Evolutionary conservation across 2,329 filamentous ascomycete species (phyloP).

Genomic region (Dothistroma pini): DNA sequence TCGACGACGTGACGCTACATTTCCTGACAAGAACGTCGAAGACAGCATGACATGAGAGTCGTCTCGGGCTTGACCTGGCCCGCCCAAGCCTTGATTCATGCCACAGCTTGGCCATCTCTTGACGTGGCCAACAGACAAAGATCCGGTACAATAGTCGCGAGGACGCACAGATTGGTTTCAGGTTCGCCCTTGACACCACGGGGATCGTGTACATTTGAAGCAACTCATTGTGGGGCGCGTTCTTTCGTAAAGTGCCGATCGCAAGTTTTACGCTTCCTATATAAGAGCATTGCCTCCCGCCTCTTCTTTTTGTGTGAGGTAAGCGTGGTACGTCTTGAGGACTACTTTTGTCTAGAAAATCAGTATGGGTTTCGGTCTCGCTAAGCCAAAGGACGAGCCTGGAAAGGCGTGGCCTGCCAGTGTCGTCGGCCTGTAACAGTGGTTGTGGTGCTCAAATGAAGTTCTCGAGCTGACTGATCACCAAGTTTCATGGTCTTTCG

Average conservation of each 20-base stretch:
- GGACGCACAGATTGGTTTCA: not conserved
- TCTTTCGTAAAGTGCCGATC: not conserved
- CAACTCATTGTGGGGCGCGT: not conserved
- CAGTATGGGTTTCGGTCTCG: slow-evolving; percentile 17
- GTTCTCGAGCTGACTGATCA: not conserved
- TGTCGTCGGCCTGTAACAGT: slow-evolving; percentile 30
- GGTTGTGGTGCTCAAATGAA: not conserved
- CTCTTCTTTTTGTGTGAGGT: not conserved
- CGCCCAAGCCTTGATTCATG: not conserved
- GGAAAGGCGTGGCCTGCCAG: slow-evolving; percentile 43
- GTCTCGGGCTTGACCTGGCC: not conserved
- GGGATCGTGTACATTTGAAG: not conserved
- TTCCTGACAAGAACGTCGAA: not conserved
- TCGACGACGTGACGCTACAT: not conserved
- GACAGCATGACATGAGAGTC: not conserved
- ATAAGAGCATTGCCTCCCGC: not conserved
- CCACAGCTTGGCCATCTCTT: not conserved
- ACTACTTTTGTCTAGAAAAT: not conserved
- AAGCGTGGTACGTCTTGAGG: not conserved
- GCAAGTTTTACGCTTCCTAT: not conserved
- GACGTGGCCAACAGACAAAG: not conserved
- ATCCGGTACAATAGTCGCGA: not conserved
- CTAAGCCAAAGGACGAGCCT: slow-evolving; percentile 18
- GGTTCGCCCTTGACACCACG: not conserved
- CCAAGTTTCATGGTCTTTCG: slow-evolving; percentile 38